Conservation (phyloP, 306 rosid species). For the Cicer arietinum region DNA sequence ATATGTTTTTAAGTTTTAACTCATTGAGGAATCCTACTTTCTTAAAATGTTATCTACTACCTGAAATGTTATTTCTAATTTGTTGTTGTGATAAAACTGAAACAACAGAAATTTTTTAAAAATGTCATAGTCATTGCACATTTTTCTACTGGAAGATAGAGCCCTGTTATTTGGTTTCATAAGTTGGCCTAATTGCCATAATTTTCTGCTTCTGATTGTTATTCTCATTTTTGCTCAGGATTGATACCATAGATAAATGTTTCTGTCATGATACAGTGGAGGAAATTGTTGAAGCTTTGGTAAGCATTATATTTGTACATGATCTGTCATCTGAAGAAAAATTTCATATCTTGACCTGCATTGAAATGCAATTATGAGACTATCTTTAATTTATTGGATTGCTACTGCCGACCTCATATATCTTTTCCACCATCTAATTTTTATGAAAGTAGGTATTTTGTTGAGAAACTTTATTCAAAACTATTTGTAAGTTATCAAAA, state of each 20-base stretch:
- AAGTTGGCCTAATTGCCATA: constrained; percentile 17
- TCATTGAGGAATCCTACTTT: background rate
- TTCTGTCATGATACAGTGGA: constrained; percentile 88
- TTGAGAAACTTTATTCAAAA: constrained; percentile 23
- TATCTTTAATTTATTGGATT: constrained; percentile 26
- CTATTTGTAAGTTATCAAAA: background rate
- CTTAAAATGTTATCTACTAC: background rate
- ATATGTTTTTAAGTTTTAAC: background rate
- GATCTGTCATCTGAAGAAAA: constrained; percentile 23
- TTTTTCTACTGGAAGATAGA: constrained; percentile 8
- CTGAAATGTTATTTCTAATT: constrained; percentile 30
- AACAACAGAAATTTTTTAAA: background rate
- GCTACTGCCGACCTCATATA: background rate
- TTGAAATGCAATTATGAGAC: constrained; percentile 9
- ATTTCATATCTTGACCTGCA: background rate
- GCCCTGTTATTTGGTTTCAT: constrained; percentile 26
- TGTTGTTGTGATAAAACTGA: constrained; percentile 22
- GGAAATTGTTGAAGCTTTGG: constrained; percentile 90
- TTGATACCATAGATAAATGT: constrained; percentile 71
- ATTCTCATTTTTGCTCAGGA: constrained; percentile 56
- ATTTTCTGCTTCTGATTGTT: constrained; percentile 36
- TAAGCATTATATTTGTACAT: constrained; percentile 54
- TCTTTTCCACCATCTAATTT: background rate
- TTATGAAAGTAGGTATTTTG: constrained; percentile 33
- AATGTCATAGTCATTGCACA: constrained; percentile 17